Evolutionary conservation across 2,329 filamentous ascomycete species (phyloP).

Genomic region (Colletotrichum sojae): DNA sequence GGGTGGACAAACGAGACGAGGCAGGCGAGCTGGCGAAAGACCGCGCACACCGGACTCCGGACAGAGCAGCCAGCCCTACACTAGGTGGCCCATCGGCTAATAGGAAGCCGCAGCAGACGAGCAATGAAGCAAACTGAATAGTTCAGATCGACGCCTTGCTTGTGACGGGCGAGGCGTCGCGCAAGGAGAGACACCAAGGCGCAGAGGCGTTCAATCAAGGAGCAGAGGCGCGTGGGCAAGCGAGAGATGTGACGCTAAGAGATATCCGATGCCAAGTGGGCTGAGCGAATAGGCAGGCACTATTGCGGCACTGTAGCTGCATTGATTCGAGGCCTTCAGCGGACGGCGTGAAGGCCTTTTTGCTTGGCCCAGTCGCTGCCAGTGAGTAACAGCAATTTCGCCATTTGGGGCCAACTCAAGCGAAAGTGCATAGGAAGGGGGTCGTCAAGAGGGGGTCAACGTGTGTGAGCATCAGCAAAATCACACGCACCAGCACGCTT

Average conservation of each 20-base stretch:
- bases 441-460: background rate
- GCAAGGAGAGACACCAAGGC: constrained; percentile 20
- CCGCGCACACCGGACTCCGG: too few relatives aligned
- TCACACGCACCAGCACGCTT: too few relatives aligned
- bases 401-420: constrained; percentile 36
- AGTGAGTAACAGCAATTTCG: constrained; percentile 1
- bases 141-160: constrained; percentile 8
- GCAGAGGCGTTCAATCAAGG: constrained; percentile 19
- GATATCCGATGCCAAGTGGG: background rate
- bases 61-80: background rate
- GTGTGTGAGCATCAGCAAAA: background rate
- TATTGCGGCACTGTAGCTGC: background rate
- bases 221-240: constrained; percentile 1
- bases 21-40: background rate
- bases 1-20: background rate
- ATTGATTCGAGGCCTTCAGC: background rate
- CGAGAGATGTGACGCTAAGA: constrained; percentile 28
- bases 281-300: constrained; percentile 5
- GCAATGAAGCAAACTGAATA: constrained; percentile 4
- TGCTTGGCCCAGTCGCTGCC: background rate
- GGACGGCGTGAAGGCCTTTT: background rate
- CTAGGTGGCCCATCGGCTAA: constrained; percentile 7
- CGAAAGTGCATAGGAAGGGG: constrained; percentile 21
- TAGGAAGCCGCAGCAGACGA: constrained; percentile 24
- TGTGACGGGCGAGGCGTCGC: constrained; percentile 30